Conservation (phyloP, 2,329 filamentous ascomycete species). For the Talaromyces pinophilus region DNA sequence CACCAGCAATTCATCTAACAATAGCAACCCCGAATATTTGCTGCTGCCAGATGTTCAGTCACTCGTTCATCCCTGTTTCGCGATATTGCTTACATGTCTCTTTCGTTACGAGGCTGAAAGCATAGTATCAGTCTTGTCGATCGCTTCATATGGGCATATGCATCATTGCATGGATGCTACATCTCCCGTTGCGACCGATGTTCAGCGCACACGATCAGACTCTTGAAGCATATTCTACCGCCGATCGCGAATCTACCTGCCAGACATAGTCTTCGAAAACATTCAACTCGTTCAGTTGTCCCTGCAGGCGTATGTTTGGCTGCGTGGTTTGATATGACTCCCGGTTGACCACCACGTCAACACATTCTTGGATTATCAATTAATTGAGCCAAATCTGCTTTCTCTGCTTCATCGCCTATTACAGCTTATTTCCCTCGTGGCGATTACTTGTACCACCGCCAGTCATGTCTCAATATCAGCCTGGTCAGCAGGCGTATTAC, state of each 20-base stretch:
- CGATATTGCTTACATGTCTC: not conserved
- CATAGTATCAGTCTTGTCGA: not conserved
- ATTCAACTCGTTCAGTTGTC: not conserved
- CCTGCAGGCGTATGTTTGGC: not conserved
- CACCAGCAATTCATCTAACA: not conserved
- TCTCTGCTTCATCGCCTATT: not conserved
- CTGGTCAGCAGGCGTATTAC: slow-evolving; percentile 53
- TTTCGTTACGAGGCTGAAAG: not conserved
- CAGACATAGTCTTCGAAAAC: not conserved
- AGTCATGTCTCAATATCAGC: slow-evolving; percentile 57
- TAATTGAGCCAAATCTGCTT: not conserved
- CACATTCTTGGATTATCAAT: not conserved
- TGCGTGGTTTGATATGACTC: slow-evolving; percentile 6
- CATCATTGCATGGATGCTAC: not conserved
- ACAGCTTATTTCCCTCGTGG: not conserved
- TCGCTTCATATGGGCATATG: slow-evolving; percentile 1
- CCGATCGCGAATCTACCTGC: not conserved
- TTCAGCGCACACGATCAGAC: slow-evolving; percentile 10
- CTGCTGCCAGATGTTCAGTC: slow-evolving; percentile 1
- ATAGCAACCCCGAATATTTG: not conserved
- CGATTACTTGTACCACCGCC: not conserved
- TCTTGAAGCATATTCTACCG: not conserved
- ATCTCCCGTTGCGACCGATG: slow-evolving; percentile 13
- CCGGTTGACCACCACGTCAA: slow-evolving; percentile 9
- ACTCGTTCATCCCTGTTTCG: not conserved